Evolutionary conservation across 768 basidiomycete species (phyloP).

Genomic region (Lentinula guzmanii): DNA sequence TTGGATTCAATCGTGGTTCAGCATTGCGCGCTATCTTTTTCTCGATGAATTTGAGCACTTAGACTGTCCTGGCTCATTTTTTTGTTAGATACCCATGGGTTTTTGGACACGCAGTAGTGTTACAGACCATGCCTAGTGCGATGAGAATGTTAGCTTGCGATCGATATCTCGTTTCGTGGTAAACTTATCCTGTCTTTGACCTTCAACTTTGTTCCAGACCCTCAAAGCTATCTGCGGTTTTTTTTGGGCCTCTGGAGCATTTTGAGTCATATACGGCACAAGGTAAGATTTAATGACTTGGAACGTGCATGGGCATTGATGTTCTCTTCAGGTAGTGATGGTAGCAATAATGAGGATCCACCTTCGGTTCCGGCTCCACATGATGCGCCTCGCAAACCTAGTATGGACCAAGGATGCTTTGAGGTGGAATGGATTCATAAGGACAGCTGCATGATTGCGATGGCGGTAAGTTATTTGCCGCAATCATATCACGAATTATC

Average conservation of each 20-base stretch:
- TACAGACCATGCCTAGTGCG: slow-evolving; percentile 66
- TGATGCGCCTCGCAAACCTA: slow-evolving; percentile 41
- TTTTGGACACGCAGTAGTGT: slow-evolving; percentile 66
- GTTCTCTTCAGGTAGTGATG: background rate
- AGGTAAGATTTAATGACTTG: slow-evolving; percentile 10
- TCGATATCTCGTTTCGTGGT: slow-evolving; percentile 1
- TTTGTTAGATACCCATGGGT: slow-evolving; percentile 54
- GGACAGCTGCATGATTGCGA: slow-evolving; percentile 67
- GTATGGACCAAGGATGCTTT: slow-evolving; percentile 62
- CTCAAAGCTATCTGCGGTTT: slow-evolving; percentile 41
- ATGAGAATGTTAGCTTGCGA: slow-evolving; percentile 5
- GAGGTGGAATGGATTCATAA: slow-evolving; percentile 77
- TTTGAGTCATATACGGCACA: slow-evolving; percentile 30
- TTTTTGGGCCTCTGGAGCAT: slow-evolving; percentile 63
- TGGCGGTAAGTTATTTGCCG: slow-evolving; percentile 42
- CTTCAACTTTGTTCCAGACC: slow-evolving; percentile 28
- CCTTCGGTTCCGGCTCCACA: slow-evolving; percentile 41
- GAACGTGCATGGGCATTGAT: background rate
- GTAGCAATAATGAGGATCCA: background rate
- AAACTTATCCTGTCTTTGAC: background rate
- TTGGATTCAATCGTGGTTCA: slow-evolving; percentile 42
- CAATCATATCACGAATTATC: background rate
- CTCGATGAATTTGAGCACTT: too few species aligned
- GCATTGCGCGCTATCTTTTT: slow-evolving; percentile 37
- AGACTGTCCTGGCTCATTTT: background rate